A percentile compares a stretch with the other conserved stretches of the same genome.
phyloP scores from a whole-genome alignment of 768 basidiomycete species.

The Boletus tomentosulus region DNA sequence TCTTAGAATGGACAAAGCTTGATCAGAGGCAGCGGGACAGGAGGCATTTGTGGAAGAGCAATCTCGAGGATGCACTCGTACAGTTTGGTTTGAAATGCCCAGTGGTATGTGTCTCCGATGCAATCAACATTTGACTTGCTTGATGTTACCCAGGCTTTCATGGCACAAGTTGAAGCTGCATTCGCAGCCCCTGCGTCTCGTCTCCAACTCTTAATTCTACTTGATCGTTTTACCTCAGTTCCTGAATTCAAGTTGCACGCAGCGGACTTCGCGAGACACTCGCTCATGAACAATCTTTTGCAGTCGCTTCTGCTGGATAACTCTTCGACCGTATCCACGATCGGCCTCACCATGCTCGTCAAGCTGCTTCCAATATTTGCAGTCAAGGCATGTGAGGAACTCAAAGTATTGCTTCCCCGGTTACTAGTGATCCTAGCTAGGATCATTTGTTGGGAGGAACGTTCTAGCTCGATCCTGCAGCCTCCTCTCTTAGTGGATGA shows the following conservation, averaged over 20 bases:
- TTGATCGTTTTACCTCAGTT: conserved; percentile 58
- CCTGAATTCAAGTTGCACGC: conserved; percentile 48
- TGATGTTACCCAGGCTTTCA: conserved; percentile 51
- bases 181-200: conserved; percentile 59
- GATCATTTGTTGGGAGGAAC: conserved; percentile 71
- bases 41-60: conserved; percentile 67
- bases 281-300: conserved; percentile 61
- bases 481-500: conserved; percentile 37
- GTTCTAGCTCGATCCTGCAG: conserved; percentile 33
- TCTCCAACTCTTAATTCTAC: conserved; percentile 64
- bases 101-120: conserved; percentile 45
- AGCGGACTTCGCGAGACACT: conserved; percentile 51
- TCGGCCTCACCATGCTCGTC: conserved; percentile 58
- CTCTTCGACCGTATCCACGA: conserved; percentile 65
- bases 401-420: conserved; percentile 59
- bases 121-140: conserved; percentile 6
- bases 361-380: conserved; percentile 76
- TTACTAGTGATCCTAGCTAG: conserved; percentile 67
- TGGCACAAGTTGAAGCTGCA: conserved; percentile 61
- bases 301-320: conserved; percentile 69
- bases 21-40: conserved; percentile 58
- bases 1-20: conserved; percentile 69
- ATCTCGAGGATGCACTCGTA: conserved; percentile 72
- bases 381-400: conserved; percentile 49
- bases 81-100: conserved; percentile 60